phyloP scores from a whole-genome alignment of 2,329 filamentous ascomycete genomes.

The Lachnellula suecica region DNA sequence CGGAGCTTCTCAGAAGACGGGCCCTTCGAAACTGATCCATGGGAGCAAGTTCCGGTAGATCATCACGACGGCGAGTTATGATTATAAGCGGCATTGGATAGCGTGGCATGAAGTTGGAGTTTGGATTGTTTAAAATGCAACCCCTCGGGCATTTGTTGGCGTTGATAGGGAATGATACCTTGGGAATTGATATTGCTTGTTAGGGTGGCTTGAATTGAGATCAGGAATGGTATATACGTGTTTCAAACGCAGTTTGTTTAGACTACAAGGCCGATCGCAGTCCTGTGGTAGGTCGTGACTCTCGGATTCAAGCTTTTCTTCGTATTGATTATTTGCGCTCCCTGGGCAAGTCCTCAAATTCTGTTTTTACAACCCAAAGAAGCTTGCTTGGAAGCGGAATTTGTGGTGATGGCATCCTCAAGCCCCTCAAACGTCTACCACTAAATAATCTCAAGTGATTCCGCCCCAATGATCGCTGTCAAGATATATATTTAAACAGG shows the following conservation, averaged over 20 bases:
- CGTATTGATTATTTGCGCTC: too few relatives aligned
- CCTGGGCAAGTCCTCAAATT: too few relatives aligned
- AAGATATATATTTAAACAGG: too few relatives aligned
- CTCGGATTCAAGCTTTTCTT: too few relatives aligned
- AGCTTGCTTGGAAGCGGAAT: too few relatives aligned
- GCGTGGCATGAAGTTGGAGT: slow-evolving; percentile 7
- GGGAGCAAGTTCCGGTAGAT: not conserved
- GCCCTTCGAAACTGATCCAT: not conserved
- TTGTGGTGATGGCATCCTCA: too few relatives aligned
- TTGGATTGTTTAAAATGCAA: slow-evolving; percentile 3
- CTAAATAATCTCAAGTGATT: too few relatives aligned
- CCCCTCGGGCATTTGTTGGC: not conserved
- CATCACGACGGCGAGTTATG: slow-evolving; percentile 12
- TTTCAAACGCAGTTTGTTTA: not conserved
- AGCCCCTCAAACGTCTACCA: too few relatives aligned
- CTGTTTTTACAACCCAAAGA: too few relatives aligned
- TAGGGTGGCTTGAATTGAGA: not conserved
- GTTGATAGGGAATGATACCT: not conserved
- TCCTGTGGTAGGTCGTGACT: too few relatives aligned
- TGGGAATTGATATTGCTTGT: not conserved
- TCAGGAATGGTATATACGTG: not conserved
- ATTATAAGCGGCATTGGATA: not conserved
- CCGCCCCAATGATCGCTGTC: too few relatives aligned
- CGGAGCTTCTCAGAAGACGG: slow-evolving; percentile 25
- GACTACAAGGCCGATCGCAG: too few relatives aligned